Conservation (phyloP, 2,329 filamentous ascomycete species). For the Colletotrichum eremochloae region DNA sequence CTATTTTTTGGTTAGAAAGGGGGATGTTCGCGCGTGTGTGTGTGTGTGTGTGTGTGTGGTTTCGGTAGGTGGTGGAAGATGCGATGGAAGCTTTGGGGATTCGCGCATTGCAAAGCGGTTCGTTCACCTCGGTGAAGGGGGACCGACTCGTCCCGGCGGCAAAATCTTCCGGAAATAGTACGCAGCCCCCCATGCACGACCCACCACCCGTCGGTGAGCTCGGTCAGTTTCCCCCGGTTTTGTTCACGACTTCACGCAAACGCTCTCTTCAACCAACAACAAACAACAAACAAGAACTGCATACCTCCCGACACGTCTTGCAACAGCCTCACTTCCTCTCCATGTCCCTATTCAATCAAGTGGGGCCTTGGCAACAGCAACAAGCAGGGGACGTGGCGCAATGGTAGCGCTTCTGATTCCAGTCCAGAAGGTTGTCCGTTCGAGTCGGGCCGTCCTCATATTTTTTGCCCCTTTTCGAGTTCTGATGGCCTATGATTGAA, state of each 20-base stretch:
- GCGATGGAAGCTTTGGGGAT: background rate
- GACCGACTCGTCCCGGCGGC: background rate
- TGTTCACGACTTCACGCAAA: conserved; percentile 3
- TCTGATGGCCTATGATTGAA: background rate
- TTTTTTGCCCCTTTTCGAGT: background rate
- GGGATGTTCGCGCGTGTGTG: background rate
- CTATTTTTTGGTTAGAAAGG: background rate
- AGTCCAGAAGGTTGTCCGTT: conserved; percentile 41
- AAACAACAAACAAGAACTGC: background rate
- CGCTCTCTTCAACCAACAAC: too few species aligned
- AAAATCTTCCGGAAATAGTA: conserved; percentile 18
- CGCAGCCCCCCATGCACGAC: background rate
- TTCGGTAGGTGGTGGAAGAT: background rate
- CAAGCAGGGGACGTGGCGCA: conserved; percentile 34
- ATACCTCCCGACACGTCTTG: too few species aligned
- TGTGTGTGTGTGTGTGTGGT: background rate
- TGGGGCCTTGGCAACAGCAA: background rate
- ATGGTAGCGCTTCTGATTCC: conserved; percentile 41
- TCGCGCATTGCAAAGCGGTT: background rate
- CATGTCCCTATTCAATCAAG: background rate
- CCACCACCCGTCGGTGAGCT: background rate
- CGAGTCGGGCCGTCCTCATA: conserved; percentile 36
- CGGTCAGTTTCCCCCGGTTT: background rate
- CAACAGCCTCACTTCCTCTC: too few species aligned
- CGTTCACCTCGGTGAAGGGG: conserved; percentile 26